Percentiles rank a stretch among this genome's conserved stretches.
Evolutionary conservation across 2,329 filamentous ascomycete species (phyloP).

Genomic region (Colletotrichum abscissum): DNA sequence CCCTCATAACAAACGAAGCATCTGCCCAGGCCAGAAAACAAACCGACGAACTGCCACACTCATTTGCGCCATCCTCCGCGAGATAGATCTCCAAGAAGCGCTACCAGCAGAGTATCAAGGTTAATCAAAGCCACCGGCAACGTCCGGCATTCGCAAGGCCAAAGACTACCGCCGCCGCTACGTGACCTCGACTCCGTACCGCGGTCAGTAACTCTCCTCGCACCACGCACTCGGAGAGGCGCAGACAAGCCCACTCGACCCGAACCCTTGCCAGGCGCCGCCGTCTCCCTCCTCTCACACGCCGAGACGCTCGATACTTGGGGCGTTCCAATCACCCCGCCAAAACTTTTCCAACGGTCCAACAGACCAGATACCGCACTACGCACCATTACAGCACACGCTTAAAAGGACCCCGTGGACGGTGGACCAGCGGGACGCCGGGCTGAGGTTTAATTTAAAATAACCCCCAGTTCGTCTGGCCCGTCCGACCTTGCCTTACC

Average conservation of each 20-base stretch:
- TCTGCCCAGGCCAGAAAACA: not conserved
- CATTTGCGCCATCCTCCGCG: not conserved
- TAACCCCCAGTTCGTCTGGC: conserved; percentile 34
- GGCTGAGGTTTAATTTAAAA: conserved; percentile 33
- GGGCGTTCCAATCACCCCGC: conserved; percentile 14
- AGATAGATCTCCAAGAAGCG: not conserved
- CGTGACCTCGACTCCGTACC: not conserved
- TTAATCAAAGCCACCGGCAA: not conserved
- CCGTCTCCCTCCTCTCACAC: not conserved
- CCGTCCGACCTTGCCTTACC: conserved; percentile 9
- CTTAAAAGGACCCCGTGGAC: conserved; percentile 25
- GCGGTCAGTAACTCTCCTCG: not conserved
- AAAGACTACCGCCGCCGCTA: not conserved
- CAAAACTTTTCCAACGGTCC: conserved; percentile 14
- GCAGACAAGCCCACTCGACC: conserved; percentile 13
- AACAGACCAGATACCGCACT: not conserved
- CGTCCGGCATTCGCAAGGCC: not conserved
- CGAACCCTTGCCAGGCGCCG: conserved; percentile 7
- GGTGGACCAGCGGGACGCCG: conserved; percentile 23
- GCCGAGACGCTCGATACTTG: not conserved
- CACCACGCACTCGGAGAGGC: conserved; percentile 1
- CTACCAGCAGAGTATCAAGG: not conserved
- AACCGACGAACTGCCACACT: not conserved
- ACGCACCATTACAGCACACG: not conserved
- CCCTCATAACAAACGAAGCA: not conserved